Evolutionary conservation across 2,329 filamentous ascomycete species (phyloP).

Genomic region (Beauveria australis): DNA sequence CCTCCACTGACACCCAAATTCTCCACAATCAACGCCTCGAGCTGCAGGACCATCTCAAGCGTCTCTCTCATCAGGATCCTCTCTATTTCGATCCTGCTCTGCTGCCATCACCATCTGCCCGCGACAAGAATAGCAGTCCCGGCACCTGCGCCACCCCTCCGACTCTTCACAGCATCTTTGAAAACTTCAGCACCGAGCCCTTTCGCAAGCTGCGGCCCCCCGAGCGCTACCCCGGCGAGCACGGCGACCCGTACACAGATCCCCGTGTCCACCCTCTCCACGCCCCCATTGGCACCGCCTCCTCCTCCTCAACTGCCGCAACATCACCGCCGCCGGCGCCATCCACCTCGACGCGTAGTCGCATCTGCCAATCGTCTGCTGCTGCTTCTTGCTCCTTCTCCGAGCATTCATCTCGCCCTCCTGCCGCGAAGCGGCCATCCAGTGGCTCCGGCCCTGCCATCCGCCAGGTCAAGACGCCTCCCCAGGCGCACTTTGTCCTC

Average conservation of each 20-base stretch:
- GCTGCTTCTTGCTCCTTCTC: background rate
- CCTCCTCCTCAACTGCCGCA: constrained; percentile 4
- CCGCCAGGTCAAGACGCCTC: constrained; percentile 14
- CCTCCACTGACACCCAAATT: background rate
- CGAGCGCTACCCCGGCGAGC: background rate
- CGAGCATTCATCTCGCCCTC: background rate
- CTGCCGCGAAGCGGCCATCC: background rate
- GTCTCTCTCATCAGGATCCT: constrained; percentile 3
- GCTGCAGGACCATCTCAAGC: constrained; percentile 5
- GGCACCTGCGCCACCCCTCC: constrained; percentile 16
- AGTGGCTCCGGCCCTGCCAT: constrained; percentile 21
- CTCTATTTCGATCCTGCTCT: background rate
- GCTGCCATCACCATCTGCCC: constrained; percentile 1
- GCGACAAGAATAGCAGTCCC: background rate
- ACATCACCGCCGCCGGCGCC: background rate
- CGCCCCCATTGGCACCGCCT: constrained; percentile 15
- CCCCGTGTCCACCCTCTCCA: constrained; percentile 19
- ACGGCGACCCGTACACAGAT: constrained; percentile 5
- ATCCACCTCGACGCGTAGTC: background rate
- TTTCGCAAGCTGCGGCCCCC: constrained; percentile 14
- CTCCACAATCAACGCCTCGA: constrained; percentile 9
- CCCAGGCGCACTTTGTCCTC: constrained; percentile 10
- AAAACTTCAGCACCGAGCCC: constrained; percentile 15
- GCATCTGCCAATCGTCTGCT: background rate
- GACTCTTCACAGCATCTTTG: constrained; percentile 20